Conservation (phyloP, 345 rosid genomes). For the Corchorus capsularis region DNA sequence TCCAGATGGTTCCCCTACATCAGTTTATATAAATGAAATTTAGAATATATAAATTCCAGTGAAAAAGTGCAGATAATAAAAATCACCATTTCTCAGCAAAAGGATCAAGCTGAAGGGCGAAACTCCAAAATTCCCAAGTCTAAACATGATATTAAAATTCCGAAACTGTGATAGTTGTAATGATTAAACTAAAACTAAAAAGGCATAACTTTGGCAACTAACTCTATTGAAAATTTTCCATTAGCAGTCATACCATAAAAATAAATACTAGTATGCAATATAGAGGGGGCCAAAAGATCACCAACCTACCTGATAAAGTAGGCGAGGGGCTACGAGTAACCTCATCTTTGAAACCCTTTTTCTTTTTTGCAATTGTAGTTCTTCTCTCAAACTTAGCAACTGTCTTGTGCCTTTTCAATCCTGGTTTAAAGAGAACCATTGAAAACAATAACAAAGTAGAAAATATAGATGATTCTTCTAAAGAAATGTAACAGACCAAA, state of each 20-base stretch:
- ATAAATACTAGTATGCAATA: conserved; percentile 1
- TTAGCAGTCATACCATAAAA: background rate
- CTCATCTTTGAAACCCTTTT: conserved; percentile 29
- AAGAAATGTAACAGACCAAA: background rate
- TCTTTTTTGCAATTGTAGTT: conserved; percentile 34
- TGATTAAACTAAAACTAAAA: background rate
- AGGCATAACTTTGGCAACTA: background rate
- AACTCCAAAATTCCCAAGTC: background rate
- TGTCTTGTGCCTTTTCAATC: conserved; percentile 41
- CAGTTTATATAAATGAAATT: background rate
- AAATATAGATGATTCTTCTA: background rate
- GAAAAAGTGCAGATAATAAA: background rate
- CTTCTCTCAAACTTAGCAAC: conserved; percentile 26
- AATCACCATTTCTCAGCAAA: background rate
- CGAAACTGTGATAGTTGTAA: background rate
- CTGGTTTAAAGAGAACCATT: conserved; percentile 20
- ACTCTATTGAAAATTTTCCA: background rate
- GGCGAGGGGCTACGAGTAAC: conserved; percentile 29
- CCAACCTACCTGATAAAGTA: conserved; percentile 38
- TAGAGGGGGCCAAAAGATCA: background rate
- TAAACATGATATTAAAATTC: background rate
- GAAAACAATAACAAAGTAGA: background rate
- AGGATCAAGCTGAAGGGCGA: background rate
- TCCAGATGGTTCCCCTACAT: conserved; percentile 35
- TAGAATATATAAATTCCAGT: conserved; percentile 18